Percentiles rank a stretch among this genome's conserved stretches.
Evolutionary conservation across 106 monocot genomes (phyloP).

Genomic region (Ottelia alismoides): DNA sequence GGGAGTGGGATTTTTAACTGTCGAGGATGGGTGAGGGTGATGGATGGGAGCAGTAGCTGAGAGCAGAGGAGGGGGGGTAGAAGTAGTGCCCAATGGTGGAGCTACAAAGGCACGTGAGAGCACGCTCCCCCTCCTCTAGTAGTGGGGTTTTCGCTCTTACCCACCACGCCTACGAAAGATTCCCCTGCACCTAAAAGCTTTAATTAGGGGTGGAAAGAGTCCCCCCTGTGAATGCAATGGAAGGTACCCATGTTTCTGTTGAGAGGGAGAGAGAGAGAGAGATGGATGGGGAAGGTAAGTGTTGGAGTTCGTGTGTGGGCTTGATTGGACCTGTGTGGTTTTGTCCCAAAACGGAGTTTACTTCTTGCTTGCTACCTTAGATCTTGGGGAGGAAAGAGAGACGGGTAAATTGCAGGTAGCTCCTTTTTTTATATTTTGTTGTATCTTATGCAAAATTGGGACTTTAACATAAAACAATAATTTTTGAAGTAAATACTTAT

Average conservation of each 20-base stretch:
- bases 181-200: slow-evolving; percentile 1
- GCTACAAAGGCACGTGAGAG: slow-evolving; percentile 2
- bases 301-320: too few species aligned
- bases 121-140: background rate
- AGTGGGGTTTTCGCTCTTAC: background rate
- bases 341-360: too few species aligned
- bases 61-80: background rate
- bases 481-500: too few species aligned
- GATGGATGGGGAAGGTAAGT: background rate
- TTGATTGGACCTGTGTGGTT: too few species aligned
- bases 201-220: background rate
- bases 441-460: too few species aligned
- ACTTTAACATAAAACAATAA: too few species aligned
- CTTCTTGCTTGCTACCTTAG: too few species aligned
- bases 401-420: too few species aligned
- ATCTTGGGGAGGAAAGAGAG: too few species aligned
- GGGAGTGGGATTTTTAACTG: background rate
- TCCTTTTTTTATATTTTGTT: too few species aligned
- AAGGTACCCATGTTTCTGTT: too few species aligned
- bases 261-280: background rate
- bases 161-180: background rate
- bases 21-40: too few species aligned
- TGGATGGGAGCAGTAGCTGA: background rate
- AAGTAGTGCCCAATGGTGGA: background rate
- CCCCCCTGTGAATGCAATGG: background rate